Conservation (phyloP, 1,284 basidiomycete species). For the Grifola frondosa region DNA sequence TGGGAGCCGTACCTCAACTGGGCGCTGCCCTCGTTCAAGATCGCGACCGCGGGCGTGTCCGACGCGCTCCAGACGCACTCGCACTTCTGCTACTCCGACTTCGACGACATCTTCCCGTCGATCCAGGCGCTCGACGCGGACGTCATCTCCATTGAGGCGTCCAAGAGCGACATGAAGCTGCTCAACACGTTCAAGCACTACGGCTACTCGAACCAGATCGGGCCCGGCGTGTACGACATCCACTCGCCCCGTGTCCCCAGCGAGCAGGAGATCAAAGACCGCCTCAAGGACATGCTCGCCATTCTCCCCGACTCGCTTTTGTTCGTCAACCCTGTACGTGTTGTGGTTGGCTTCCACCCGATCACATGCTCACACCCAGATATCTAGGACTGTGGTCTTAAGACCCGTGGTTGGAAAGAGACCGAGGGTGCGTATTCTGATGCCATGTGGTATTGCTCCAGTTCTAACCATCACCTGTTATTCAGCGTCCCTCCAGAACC, state of each 20-base stretch:
- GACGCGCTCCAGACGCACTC: slow-evolving; percentile 95
- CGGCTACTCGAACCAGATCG: slow-evolving; percentile 98
- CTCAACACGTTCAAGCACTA: slow-evolving; percentile 94
- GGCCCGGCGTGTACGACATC: slow-evolving; percentile 98
- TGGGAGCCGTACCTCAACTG: slow-evolving; percentile 95
- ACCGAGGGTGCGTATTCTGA: slow-evolving; percentile 58
- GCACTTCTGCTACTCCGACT: slow-evolving; percentile 98
- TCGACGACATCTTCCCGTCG: slow-evolving; percentile 97
- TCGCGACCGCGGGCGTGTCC: slow-evolving; percentile 90
- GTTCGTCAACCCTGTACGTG: slow-evolving; percentile 91
- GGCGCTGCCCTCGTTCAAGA: slow-evolving; percentile 98
- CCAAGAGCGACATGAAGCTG: slow-evolving; percentile 97
- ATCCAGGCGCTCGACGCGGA: slow-evolving; percentile 98
- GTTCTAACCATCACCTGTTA: slow-evolving; percentile 12
- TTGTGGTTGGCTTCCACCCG: slow-evolving; percentile 15
- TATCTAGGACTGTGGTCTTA: slow-evolving; percentile 75
- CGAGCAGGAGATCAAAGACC: slow-evolving; percentile 93
- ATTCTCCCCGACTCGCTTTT: slow-evolving; percentile 80
- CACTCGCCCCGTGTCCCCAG: slow-evolving; percentile 98
- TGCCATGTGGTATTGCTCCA: slow-evolving; percentile 10
- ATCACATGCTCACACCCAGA: slow-evolving; percentile 9
- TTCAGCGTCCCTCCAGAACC: slow-evolving; percentile 79
- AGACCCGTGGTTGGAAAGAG: slow-evolving; percentile 97
- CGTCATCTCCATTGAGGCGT: slow-evolving; percentile 99
- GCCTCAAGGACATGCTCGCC: slow-evolving; percentile 81